phyloP scores from a whole-genome alignment of 2,329 filamentous ascomycete species.

The Penicillium sp. region DNA sequence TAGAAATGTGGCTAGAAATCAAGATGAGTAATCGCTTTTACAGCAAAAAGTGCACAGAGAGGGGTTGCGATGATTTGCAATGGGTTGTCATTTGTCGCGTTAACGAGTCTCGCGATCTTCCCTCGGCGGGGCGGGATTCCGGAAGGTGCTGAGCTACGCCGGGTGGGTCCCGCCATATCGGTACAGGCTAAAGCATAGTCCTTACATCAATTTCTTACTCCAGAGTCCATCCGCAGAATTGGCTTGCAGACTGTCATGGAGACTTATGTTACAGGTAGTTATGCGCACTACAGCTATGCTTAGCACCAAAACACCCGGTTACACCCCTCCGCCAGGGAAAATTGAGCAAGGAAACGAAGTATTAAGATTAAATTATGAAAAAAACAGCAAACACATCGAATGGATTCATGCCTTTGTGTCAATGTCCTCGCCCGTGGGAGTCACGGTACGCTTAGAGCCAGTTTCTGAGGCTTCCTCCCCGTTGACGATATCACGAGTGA shows the following conservation, averaged over 20 bases:
- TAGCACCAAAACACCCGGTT: neutral
- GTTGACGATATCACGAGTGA: constrained; percentile 65
- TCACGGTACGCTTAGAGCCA: constrained; percentile 31
- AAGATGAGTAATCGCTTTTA: neutral
- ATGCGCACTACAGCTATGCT: too few species aligned
- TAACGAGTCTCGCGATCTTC: neutral
- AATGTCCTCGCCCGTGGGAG: constrained; percentile 23
- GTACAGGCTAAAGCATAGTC: neutral
- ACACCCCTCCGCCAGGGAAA: neutral
- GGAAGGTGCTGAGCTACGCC: neutral
- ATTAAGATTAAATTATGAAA: constrained; percentile 8
- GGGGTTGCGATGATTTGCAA: neutral
- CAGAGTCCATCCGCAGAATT: neutral
- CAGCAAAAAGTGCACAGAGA: neutral
- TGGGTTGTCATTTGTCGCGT: neutral
- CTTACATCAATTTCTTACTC: neutral
- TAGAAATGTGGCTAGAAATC: neutral
- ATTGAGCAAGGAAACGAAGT: neutral
- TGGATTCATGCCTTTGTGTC: constrained; percentile 26
- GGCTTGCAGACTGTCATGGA: neutral
- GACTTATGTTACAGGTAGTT: too few species aligned
- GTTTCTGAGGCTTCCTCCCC: constrained; percentile 31
- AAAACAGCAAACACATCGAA: constrained; percentile 1
- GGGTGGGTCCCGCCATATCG: neutral
- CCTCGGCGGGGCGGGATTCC: neutral